Base-by-base conservation (phyloP, 768 basidiomycete genomes). In the Lactarius indigo region DNA sequence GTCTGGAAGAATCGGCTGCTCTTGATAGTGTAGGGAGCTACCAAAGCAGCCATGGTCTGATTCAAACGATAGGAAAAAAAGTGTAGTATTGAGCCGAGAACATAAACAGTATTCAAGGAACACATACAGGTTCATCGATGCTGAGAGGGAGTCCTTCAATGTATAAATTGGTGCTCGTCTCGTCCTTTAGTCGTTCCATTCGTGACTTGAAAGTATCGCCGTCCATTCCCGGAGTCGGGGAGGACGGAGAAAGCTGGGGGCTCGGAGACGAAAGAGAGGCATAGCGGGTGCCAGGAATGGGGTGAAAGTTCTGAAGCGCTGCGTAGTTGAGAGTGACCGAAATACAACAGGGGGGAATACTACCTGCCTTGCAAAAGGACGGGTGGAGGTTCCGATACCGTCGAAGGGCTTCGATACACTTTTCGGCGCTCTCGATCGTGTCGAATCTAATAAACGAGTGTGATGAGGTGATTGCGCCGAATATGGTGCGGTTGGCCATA, bases 1-100 rank as follows among this genome's bases (percentile, higher is more conserved):
- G 90, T 92, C 75, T 89, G 89, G 75, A 93, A 93, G 75, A 91
- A 89, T 20, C 91, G 82, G 70, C 85, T 88, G 72, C 88, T 90
- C 74, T 84, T 87, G 69, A 93, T 91, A 58, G 81, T 78, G 75
- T 90, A 81, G 1, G 91, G 91, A 0, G 81, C 77, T n/a, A 92
- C 84, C 44, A 93, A 81, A 7, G 85, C 84, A 1, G 80, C 74
- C 35, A 93, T 81, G 30, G 87, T 88, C 84, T 90, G 64, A 10
- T 57, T 61, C 52, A 39, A 18, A 44, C 55, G 33, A 65, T 28
- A 26, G n/a, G 30, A 67, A 50, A 30, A 35, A 12, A 12, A 26
- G n/a, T 28, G 52, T 23, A 30, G n/a, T 17, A 7, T 15, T 44
- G 3, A 31, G 23, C 57, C 30, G 4, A 47, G 35, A 57, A 63